Evolutionary conservation across 345 rosid genomes (phyloP).

Genomic region (Zanthoxylum bungeanum): DNA sequence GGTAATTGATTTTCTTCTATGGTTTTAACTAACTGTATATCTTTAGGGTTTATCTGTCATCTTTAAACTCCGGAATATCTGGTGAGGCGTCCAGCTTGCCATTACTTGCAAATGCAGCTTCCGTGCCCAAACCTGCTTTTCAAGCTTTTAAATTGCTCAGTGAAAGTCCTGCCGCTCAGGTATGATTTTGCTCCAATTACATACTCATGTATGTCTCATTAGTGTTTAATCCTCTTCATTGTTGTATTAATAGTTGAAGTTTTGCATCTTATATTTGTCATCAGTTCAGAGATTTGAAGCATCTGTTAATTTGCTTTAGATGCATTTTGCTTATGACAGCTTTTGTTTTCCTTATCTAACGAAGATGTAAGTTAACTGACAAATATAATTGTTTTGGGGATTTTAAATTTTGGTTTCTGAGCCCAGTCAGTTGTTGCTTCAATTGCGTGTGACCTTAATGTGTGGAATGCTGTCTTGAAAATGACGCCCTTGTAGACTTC

Average conservation of each 20-base stretch:
- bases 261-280: background rate
- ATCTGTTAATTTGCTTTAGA: background rate
- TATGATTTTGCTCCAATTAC: background rate
- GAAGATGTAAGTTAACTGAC: background rate
- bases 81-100: conserved; percentile 24
- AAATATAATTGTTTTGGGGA: background rate
- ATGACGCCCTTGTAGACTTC: conserved; percentile 44
- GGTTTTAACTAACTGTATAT: background rate
- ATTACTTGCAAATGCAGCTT: conserved; percentile 16
- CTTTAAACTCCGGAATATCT: conserved; percentile 17
- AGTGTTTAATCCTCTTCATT: background rate
- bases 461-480: conserved; percentile 67
- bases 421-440: conserved; percentile 71
- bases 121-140: conserved; percentile 47
- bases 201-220: background rate
- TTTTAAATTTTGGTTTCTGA: background rate
- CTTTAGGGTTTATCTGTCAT: conserved; percentile 45
- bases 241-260: background rate
- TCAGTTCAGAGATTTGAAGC: background rate
- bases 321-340: too few relatives aligned
- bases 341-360: background rate
- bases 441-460: conserved; percentile 64
- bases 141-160: conserved; percentile 57
- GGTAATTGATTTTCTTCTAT: background rate
- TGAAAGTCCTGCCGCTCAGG: conserved; percentile 66